A percentile compares a stretch with the other conserved stretches of the same genome.
Evolutionary conservation across 352 stramenopile genomes (phyloP).

Genomic region (Phytophthora idaei): DNA sequence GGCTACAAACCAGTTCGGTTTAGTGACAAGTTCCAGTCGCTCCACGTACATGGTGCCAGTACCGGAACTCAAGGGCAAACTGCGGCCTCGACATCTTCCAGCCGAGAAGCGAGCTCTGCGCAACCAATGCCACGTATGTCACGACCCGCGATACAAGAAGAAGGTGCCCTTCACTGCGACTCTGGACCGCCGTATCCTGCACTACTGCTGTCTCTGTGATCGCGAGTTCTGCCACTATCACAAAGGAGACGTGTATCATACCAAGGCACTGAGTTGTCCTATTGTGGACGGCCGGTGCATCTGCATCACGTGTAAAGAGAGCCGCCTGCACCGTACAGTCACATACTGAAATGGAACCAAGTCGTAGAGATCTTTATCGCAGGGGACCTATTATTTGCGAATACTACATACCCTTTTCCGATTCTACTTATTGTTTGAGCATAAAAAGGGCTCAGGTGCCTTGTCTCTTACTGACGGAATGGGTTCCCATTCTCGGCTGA

Average conservation of each 20-base stretch:
- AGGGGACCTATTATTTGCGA: conserved; percentile 18
- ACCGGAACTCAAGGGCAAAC: conserved; percentile 72
- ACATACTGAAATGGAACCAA: conserved; percentile 39
- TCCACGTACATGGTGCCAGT: conserved; percentile 89
- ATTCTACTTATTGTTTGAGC: conserved; percentile 4
- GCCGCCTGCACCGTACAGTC: conserved; percentile 55
- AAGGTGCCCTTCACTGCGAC: conserved; percentile 67
- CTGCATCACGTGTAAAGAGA: conserved; percentile 75
- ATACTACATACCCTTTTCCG: conserved; percentile 8
- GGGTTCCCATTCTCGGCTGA: conserved; percentile 42
- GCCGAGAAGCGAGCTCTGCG: conserved; percentile 44
- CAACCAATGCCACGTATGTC: conserved; percentile 81
- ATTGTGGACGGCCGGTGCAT: conserved; percentile 81
- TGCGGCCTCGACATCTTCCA: conserved; percentile 45
- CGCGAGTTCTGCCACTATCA: conserved; percentile 86
- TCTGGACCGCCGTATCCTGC: conserved; percentile 72
- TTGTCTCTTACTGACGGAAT: conserved; percentile 18
- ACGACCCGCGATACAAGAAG: conserved; percentile 67
- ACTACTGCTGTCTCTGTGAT: conserved; percentile 85
- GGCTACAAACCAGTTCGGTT: conserved; percentile 79
- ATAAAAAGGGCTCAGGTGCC: conserved; percentile 16
- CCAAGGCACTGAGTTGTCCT: conserved; percentile 77
- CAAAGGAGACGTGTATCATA: conserved; percentile 80
- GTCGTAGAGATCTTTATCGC: no score
- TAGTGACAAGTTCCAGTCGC: conserved; percentile 74